phyloP scores from a whole-genome alignment of 2,329 filamentous ascomycete species.

The Pseudocercospora fuligena region DNA sequence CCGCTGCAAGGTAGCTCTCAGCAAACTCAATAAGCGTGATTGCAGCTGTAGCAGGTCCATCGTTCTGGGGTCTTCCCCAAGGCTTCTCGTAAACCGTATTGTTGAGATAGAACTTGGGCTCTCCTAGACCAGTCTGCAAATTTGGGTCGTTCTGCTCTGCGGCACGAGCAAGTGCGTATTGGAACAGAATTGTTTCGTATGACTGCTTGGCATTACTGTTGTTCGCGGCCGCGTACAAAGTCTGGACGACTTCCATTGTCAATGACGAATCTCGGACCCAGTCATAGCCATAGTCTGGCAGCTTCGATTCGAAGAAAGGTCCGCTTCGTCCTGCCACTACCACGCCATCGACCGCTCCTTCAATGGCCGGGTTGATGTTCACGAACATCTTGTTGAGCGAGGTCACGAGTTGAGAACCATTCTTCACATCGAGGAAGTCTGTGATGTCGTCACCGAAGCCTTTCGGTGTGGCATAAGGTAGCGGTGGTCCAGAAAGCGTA shows the following conservation, averaged over 20 bases:
- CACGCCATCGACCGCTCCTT: conserved; percentile 36
- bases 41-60: conserved; percentile 40
- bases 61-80: conserved; percentile 43
- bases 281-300: conserved; percentile 42
- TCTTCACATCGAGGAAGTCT: conserved; percentile 31
- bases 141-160: conserved; percentile 41
- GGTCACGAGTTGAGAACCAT: conserved; percentile 32
- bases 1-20: conserved; percentile 35
- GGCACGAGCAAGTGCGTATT: conserved; percentile 37
- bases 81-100: conserved; percentile 38
- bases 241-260: conserved; percentile 39
- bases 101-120: conserved; percentile 43
- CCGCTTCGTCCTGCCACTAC: conserved; percentile 41
- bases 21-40: conserved; percentile 41
- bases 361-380: conserved; percentile 40
- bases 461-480: conserved; percentile 37
- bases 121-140: conserved; percentile 39
- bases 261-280: conserved; percentile 40
- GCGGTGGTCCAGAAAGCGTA: conserved; percentile 30
- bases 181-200: conserved; percentile 35
- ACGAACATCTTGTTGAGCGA: conserved; percentile 39
- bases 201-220: conserved; percentile 25
- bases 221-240: conserved; percentile 35
- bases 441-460: conserved; percentile 41
- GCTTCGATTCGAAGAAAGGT: conserved; percentile 32